phyloP scores from a whole-genome alignment of 306 rosid genomes.

The Rosa chinensis region DNA sequence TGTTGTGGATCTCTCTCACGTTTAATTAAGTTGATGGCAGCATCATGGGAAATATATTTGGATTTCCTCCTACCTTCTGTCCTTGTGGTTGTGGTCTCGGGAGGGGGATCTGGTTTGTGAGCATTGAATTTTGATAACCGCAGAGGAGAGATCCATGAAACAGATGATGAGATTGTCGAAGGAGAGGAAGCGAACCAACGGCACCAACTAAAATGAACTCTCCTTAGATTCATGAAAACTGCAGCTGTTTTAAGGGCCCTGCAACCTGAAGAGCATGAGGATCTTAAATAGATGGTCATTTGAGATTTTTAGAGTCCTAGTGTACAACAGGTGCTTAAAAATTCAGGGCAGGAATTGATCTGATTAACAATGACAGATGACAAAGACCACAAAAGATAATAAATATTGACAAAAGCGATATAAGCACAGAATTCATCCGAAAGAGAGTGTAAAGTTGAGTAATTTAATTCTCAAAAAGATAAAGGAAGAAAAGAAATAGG shows the following conservation, averaged over 20 bases:
- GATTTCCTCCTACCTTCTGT: conserved; percentile 38
- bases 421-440: background rate
- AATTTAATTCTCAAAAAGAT: background rate
- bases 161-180: conserved; percentile 30
- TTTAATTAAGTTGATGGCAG: conserved; percentile 61
- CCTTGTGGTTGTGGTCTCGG: conserved; percentile 18
- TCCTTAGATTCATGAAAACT: conserved; percentile 41
- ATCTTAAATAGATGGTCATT: background rate
- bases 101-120: conserved; percentile 50
- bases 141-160: conserved; percentile 74
- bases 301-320: background rate
- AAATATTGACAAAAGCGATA: background rate
- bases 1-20: conserved; percentile 79
- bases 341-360: background rate
- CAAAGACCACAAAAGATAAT: background rate
- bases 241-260: conserved; percentile 14
- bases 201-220: conserved; percentile 22
- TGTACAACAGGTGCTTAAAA: background rate
- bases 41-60: conserved; percentile 58
- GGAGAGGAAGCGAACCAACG: conserved; percentile 27
- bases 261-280: conserved; percentile 20
- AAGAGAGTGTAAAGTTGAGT: background rate
- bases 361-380: background rate
- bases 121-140: conserved; percentile 40
- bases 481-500: background rate